Evolutionary conservation across 306 rosid species (phyloP).

Genomic region (Pyrus bretschneideri): DNA sequence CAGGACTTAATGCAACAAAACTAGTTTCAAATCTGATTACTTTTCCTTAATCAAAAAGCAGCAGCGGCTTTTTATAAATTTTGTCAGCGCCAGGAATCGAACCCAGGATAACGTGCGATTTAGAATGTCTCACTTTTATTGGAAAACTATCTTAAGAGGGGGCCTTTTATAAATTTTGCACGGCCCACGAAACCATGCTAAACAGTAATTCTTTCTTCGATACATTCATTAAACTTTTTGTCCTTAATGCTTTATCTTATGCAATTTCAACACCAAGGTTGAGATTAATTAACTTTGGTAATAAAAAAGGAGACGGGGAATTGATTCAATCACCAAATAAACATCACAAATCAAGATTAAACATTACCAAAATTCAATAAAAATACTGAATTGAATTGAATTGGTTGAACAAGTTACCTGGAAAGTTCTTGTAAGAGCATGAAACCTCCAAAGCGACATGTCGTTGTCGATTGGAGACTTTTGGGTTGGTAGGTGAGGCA

Average conservation of each 20-base stretch:
- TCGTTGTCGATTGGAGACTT: constrained; percentile 28
- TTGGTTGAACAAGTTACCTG: constrained; percentile 41
- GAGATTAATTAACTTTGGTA: not conserved
- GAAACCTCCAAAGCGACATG: constrained; percentile 32
- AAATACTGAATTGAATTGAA: not conserved
- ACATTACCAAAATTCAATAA: not conserved
- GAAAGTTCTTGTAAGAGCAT: constrained; percentile 45
- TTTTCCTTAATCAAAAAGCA: not conserved
- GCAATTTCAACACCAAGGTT: not conserved
- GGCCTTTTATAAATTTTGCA: too few relatives aligned
- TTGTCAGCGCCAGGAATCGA: too few relatives aligned
- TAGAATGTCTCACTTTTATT: too few relatives aligned
- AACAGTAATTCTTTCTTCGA: too few relatives aligned
- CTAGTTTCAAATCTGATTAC: not conserved
- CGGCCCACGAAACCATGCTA: too few relatives aligned
- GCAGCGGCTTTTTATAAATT: too few relatives aligned
- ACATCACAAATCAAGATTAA: not conserved
- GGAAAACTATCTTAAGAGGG: too few relatives aligned
- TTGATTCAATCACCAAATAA: not conserved
- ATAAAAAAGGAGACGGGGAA: not conserved
- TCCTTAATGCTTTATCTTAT: not conserved
- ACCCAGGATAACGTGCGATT: too few relatives aligned
- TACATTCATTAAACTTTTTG: too few relatives aligned
- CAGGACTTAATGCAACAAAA: not conserved
- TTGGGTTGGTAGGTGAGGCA: constrained; percentile 19